Base-by-base conservation (phyloP, 2,329 filamentous ascomycete species). In the Colletotrichum filicis region DNA sequence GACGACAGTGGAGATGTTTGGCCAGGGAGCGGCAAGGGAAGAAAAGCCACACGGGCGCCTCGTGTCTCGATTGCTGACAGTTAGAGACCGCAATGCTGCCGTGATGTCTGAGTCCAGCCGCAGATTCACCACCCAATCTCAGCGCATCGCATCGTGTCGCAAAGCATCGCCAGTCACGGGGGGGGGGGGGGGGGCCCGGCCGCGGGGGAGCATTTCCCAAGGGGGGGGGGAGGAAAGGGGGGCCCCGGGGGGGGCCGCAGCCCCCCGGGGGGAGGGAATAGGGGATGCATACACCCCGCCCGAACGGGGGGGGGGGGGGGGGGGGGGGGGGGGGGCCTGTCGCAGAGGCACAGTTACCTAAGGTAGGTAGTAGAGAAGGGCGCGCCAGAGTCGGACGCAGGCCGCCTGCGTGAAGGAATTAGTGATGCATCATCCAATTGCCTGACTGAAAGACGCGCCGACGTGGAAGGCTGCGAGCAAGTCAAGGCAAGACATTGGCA, bases 401-500 rank as follows among this genome's bases (percentile, higher is more conserved):
- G 42, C 56, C 19, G 46, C 32, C 24, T 9, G 6, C 24, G 12
- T 19, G 12, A 26, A 19, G 14, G 62, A 26, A 26, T 16, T 49
- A 49, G 42, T 49, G 42, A n/a, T 42, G 14, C 37, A 42, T 42
- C 37, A 42, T 42, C 37, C 37, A 42, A 42, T 14, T 19, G 7
- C 26, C 14, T 53, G 30, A 49, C 52, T 55, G 22, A 26, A 14
- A 30, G n/a, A 30, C 7, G 32, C 24, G 59, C 26, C 26, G 64
- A 68, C 64, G 63, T 68, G 68, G 63, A 61, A 30, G 68, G 59
- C 68, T 62, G 22, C 53, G 2, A 61, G 68, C 68, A 71, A 71
- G 64, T 49, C 63, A 68, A 68, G 24, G 19, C 12, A 56, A 69
- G 59, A 69, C 69, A 69, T 67, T 64, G 61, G 14, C 61, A 55